Evolutionary conservation across 1,284 basidiomycete genomes (phyloP), one percentile per base, ranked within the genome.

Genomic region (Cerrena zonata): DNA sequence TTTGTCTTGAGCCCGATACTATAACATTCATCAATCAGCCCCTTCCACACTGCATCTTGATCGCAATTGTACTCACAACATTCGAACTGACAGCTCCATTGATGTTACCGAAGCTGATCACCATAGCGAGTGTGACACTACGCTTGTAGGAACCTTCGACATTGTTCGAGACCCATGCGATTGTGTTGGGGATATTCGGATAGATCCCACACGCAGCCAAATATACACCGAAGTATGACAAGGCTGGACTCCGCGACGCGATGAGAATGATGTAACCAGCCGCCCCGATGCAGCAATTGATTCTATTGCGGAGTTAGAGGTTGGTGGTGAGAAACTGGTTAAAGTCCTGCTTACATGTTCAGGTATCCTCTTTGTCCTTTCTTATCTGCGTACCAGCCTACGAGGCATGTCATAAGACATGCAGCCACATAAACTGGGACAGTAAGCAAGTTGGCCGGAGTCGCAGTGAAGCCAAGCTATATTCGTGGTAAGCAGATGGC

Each of bases 201-300:
- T 85, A 89, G 53, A 88, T 86, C 24, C 84, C 85, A 58, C 82
- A 78, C 49, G 83, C 79, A n/a, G 84, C 84, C 54, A 87, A 67
- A 63, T 79, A 89, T 37, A 84, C 79, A 19, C 79, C 84, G 52
- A 84, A 76, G 63, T 89, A 89, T 2, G 83, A 86, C 7, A 89
- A 66, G 0, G 78, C 75, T 0, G 84, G 72, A 55, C 69, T 83
- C 45, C 78, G 73, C 18, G 84, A 87, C 12, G 66, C 63, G 18
- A 86, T 73, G 21, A 89, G 70, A 45, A 88, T 85, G 51, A 86
- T 78, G 59, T 88, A 89, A n/a, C 82, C 86, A 4, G 69, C 69
- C 1, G 64, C 64, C 11, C 67, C 74, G 39, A 53, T 65, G 49
- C 49, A 55, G 37, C 56, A 55, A 40, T 41, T 52, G 22, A 49